These are phyloP conservation scores for Magnusiomyces paraingens DNA, from an alignment of 1,139 yeast species.

Conservation along the genomic window DNA sequence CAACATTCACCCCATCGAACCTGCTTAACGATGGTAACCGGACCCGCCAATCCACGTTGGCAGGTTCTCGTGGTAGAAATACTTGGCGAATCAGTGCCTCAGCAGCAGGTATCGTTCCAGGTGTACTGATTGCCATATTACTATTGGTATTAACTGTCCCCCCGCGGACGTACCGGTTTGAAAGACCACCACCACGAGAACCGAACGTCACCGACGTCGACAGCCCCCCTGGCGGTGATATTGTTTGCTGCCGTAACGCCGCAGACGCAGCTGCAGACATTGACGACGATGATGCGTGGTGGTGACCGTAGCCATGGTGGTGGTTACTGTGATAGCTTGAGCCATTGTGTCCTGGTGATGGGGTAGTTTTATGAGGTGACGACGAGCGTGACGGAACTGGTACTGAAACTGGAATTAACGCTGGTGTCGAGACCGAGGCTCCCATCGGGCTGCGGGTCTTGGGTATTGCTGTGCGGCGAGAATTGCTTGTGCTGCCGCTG, in stretches of 20 bases:
- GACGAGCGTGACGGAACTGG: too few species aligned
- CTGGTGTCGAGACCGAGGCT: too few species aligned
- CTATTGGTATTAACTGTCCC: neutral
- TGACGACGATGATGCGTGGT: too few species aligned
- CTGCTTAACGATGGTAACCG: slow-evolving; percentile 12
- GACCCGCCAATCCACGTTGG: slow-evolving; percentile 13
- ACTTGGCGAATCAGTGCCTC: slow-evolving; percentile 14
- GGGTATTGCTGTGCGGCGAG: too few species aligned
- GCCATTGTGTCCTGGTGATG: neutral
- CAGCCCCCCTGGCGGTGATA: too few species aligned
- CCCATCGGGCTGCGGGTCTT: too few species aligned
- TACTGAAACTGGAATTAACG: too few species aligned
- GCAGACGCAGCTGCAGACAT: too few species aligned
- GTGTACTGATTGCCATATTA: neutral
- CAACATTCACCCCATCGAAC: slow-evolving; percentile 35
- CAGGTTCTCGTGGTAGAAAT: slow-evolving; percentile 12
- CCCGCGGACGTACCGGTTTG: neutral
- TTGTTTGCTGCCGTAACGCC: too few species aligned
- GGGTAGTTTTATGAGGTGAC: neutral
- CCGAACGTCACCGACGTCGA: too few species aligned
- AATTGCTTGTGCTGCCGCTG: too few species aligned
- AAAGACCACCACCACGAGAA: too few species aligned
- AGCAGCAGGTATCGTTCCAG: neutral
- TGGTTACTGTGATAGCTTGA: neutral
- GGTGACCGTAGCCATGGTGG: neutral